Evolutionary conservation across 306 rosid genomes (phyloP), one percentile per base, ranked within the genome.

Genomic region (Herpetospermum pedunculosum): DNA sequence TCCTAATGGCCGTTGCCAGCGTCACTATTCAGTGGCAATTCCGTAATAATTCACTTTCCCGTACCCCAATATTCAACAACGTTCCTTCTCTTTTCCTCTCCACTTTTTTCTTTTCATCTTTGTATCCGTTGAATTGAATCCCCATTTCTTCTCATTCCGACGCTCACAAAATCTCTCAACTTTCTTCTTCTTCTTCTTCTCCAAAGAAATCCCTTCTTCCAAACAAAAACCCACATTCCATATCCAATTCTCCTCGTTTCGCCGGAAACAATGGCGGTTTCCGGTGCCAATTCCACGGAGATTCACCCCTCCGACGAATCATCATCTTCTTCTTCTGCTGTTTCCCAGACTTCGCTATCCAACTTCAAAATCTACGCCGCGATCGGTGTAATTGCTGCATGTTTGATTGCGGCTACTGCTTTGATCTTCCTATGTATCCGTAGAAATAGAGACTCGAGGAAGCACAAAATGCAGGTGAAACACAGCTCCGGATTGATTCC

Each of bases 401-500:
- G 73, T 72, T 47, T 84, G 1, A 21, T 87, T 19, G 80, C 84
- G 1, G 77, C 85, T 1, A n/a, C 72, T 48, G 77, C 87, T 60
- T 47, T 87, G 35, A 70, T 91, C 69, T 83, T 76, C 77, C 75
- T 91, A 74, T 89, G 91, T 78, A 49, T 85, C 34, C 86, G 96
- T 6, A 54, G 72, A 1, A 79, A 29, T 53, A 83, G 87, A 5
- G 76, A 8, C 44, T 78, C 84, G 1, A 74, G 80, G 15, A 82
- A 78, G 62, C 85, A 84, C 18, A 80, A 57, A 77, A 37, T 78
- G 73, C 76, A 80, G 14, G 84, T 81, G 26, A 89, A 88, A 77
- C 97, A 88, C 75, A 88, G 96, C 81, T 89, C 96, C 68, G 99
- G 97, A 16, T 81, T 78, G 13, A 88, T 87, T 57, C 97, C 99